Conservation (phyloP, 352 stramenopile genomes). For the Phytopythium vexans region DNA sequence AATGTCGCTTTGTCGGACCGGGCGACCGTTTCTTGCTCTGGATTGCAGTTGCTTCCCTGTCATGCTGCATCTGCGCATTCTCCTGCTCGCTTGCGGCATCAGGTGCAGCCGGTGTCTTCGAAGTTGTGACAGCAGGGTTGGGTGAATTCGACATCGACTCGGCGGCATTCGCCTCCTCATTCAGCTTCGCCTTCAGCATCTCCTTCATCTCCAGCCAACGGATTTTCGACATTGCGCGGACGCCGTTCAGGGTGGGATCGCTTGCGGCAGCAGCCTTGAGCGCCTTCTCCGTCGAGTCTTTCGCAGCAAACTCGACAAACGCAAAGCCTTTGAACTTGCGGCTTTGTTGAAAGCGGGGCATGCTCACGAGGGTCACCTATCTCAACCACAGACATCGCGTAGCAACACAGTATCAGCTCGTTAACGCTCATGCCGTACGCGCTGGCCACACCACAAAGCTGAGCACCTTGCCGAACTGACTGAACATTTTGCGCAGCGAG, state of each 20-base stretch:
- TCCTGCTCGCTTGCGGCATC: conserved; percentile 15
- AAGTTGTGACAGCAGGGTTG: not conserved
- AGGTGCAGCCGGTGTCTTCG: not conserved
- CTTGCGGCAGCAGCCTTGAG: conserved; percentile 14
- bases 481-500: conserved; percentile 51
- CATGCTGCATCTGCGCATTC: not conserved
- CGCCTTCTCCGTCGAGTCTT: conserved; percentile 21
- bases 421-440: not conserved
- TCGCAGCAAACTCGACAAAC: conserved; percentile 72
- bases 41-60: not conserved
- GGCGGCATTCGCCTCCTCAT: not conserved
- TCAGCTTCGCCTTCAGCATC: conserved; percentile 52
- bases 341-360: conserved; percentile 65
- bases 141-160: no score
- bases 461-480: conserved; percentile 57
- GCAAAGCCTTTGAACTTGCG: conserved; percentile 80
- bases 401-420: not conserved
- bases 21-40: not conserved
- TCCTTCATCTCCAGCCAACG: conserved; percentile 63
- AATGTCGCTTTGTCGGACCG: not conserved
- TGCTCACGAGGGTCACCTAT: conserved; percentile 66
- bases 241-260: conserved; percentile 23
- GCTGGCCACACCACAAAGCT: not conserved
- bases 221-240: conserved; percentile 58
- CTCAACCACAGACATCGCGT: not conserved